Evolutionary conservation across 169 alveolate genomes (phyloP).

Genomic region (Eimeria sp.): DNA sequence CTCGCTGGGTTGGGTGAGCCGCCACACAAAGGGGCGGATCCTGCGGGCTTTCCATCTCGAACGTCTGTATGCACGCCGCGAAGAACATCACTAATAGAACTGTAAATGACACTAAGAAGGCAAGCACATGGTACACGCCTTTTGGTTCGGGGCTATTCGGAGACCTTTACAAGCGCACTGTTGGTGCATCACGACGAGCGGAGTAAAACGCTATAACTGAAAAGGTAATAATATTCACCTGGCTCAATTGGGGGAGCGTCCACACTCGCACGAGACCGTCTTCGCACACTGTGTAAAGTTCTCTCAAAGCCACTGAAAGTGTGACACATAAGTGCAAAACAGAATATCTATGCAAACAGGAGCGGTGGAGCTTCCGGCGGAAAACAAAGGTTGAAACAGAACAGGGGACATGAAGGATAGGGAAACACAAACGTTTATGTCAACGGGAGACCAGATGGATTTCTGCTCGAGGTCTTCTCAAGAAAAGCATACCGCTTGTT

Average conservation of each 20-base stretch:
- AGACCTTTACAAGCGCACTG: background rate
- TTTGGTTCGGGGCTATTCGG: background rate
- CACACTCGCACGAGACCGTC: slow-evolving; percentile 78
- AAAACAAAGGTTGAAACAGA: background rate
- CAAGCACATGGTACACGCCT: background rate
- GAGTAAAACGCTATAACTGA: background rate
- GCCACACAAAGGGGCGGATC: slow-evolving; percentile 76
- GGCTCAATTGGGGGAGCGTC: slow-evolving; percentile 75
- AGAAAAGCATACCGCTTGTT: slow-evolving; percentile 58
- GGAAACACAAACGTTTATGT: background rate
- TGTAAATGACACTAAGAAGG: background rate
- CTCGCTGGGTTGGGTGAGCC: slow-evolving; percentile 78
- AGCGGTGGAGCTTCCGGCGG: background rate
- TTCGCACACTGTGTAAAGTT: slow-evolving; percentile 75
- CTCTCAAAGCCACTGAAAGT: slow-evolving; percentile 52
- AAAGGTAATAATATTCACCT: slow-evolving; percentile 17
- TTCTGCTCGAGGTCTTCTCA: no score
- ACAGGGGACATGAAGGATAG: background rate
- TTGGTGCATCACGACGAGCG: background rate
- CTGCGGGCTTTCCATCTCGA: slow-evolving; percentile 72
- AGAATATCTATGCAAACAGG: background rate
- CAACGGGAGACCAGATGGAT: background rate
- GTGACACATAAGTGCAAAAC: background rate
- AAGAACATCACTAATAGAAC: background rate
- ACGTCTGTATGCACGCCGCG: slow-evolving; percentile 43